Evolutionary conservation across 257 asterid genomes (phyloP).

Genomic region (Ophiorrhiza pumila): DNA sequence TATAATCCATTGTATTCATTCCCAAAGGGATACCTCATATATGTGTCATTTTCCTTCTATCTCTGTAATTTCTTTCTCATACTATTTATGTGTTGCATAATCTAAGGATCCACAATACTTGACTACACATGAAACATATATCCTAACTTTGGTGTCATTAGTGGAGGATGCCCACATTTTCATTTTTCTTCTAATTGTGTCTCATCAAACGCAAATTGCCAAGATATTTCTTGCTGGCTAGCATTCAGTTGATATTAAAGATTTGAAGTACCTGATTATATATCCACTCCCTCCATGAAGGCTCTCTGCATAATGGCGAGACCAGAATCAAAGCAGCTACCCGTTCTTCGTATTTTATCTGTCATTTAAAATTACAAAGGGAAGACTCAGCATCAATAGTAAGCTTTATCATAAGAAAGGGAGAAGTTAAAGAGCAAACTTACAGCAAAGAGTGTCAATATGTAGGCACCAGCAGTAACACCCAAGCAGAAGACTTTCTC

Average conservation of each 20-base stretch:
- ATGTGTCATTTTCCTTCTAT: background rate
- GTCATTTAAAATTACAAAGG: background rate
- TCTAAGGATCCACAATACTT: background rate
- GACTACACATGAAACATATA: background rate
- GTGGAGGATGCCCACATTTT: background rate
- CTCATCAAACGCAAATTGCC: background rate
- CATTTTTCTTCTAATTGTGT: background rate
- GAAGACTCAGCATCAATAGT: background rate
- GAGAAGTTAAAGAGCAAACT: constrained; percentile 7
- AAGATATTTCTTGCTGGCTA: background rate
- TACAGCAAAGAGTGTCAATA: constrained; percentile 28
- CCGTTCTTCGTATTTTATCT: constrained; percentile 18
- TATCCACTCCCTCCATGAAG: constrained; percentile 25
- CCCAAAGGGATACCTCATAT: background rate
- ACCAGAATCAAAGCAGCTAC: constrained; percentile 24
- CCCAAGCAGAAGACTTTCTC: constrained; percentile 31
- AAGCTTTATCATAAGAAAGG: background rate
- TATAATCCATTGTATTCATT: background rate
- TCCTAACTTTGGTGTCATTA: background rate
- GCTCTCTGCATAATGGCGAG: constrained; percentile 22
- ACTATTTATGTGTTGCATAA: background rate
- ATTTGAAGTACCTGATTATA: constrained; percentile 15
- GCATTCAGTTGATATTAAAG: background rate
- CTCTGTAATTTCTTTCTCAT: background rate
- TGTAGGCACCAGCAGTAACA: constrained; percentile 33